Evolutionary conservation across 495 filamentous ascomycete species (phyloP), one percentile per base, ranked within the genome.

Genomic region (Lophium mytilinum): DNA sequence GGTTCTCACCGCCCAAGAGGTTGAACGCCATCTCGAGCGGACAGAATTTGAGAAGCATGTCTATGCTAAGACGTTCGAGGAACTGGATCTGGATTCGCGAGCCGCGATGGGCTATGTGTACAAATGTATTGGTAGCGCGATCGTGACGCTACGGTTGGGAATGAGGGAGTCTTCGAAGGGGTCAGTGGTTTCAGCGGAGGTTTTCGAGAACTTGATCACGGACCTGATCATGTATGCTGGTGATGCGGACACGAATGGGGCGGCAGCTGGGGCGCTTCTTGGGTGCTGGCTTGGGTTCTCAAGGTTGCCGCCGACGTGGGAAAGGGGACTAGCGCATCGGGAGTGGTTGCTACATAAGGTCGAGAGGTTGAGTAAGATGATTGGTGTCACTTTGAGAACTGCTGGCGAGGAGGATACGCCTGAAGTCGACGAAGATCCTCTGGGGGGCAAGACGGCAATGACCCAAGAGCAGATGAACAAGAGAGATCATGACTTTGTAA

Each of bases 161-260:
- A 71, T 78, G 24, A 49, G 68, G 5, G 57, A 46, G 40, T 33
- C 57, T 24, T 55, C 50, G 15, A 43, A 57, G 14, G 34, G 39
- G 0, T 14, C 15, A 39, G 55, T 17, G 42, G 47, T n/a, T 4
- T 63, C 55, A 21, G 46, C 35, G 7, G 39, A 55, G 5, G 37
- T 73, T 15, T 78, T 78, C 52, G 72, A 77, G 50, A 51, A 67
- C 17, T 54, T 76, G 24, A 72, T 76, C 4, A 73, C 71, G 9
- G 64, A 74, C 15, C 60, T 79, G 24, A 66, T 77, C 43, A 75
- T 77, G 73, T 52, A 68, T 10, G 76, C 73, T 7, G 76, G 76
- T 0, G 76, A 79, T 57, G 73, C 75, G 4, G 76, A 79, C 43
- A 78, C 76, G 0, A 78, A 78, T 58, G 75, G 72, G 9, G 76